Evolutionary conservation across 345 rosid species (phyloP), one percentile per base, ranked within the genome.

Genomic region (Erodium maritimum): DNA sequence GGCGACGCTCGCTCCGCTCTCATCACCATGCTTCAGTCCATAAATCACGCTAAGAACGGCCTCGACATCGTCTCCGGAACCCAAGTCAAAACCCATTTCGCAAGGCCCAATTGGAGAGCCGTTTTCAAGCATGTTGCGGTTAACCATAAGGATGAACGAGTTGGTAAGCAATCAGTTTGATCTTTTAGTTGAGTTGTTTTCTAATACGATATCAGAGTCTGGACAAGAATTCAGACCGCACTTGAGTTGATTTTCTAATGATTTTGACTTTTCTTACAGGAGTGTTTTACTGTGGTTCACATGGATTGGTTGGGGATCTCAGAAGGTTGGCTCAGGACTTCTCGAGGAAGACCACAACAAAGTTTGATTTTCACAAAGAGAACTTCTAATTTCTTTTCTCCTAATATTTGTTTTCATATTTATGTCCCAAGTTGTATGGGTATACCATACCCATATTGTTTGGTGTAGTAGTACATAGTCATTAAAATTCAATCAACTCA

Each of bases 361-460:
- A 83, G 65, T 88, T 88, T 68, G 82, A 83, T 64, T 86, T 86
- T 73, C 94, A 86, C 61, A 83, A 88, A 57, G 95, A 89, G 72
- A 86, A 89, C 59, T 86, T 86, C 54, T 89, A 58, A 22, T 53
- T 60, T 52, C 3, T 29, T 29, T 29, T 3, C 8, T 29, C 34
- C 8, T 29, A 3, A 3, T 3, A 29, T 29, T 8, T 29, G 34
- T 29, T 29, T 29, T 8, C 34, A 3, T 29, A 29, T n/a, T n/a
- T n/a, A n/a, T n/a, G n/a, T n/a, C n/a, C n/a, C n/a, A n/a, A n/a
- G n/a, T n/a, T n/a, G n/a, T n/a, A n/a, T n/a, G n/a, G n/a, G n/a
- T n/a, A n/a, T n/a, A n/a, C n/a, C n/a, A n/a, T n/a, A n/a, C n/a
- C n/a, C n/a, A n/a, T n/a, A n/a, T n/a, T n/a, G n/a, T n/a, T n/a